Evolutionary conservation across 192 early-diverging fungal genomes (phyloP).

Genomic region (Coemansia sp.): DNA sequence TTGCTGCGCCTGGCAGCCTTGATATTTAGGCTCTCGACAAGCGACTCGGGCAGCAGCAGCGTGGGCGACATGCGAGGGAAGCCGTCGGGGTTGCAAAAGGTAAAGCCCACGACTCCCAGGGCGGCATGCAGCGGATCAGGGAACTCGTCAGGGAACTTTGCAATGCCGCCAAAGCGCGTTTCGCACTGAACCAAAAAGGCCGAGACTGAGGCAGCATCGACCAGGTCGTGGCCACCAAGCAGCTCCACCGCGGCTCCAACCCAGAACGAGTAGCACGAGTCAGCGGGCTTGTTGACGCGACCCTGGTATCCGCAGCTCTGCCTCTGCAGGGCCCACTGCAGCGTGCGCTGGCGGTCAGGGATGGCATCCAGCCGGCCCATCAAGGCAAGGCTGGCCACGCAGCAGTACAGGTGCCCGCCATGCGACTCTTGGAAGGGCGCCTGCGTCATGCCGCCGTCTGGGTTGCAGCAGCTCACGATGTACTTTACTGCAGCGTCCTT

Average conservation of each 20-base stretch:
- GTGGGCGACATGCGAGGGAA: constrained; percentile 45
- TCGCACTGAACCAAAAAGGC: constrained; percentile 37
- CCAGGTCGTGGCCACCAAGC: constrained; percentile 49
- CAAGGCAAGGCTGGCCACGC: constrained; percentile 77
- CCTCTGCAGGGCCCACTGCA: constrained; percentile 79
- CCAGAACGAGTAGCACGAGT: constrained; percentile 99
- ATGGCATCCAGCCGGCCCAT: constrained; percentile 65
- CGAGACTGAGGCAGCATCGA: constrained; percentile 15
- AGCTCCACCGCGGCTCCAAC: constrained; percentile 76
- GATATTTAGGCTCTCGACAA: constrained; percentile 17
- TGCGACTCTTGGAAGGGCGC: constrained; percentile 81
- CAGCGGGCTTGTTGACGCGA: constrained; percentile 79
- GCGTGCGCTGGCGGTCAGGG: constrained; percentile 56
- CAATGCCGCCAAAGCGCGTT: constrained; percentile 46
- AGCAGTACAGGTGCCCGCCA: constrained; percentile 89
- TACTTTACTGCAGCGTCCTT: constrained; percentile 44
- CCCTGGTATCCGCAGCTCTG: constrained; percentile 91
- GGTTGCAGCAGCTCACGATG: constrained; percentile 39
- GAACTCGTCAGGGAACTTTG: constrained; percentile 33
- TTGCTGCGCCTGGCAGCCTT: not conserved
- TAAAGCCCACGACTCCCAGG: constrained; percentile 46
- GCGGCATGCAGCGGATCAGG: constrained; percentile 55
- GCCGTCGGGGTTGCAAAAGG: constrained; percentile 36
- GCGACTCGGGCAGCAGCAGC: constrained; percentile 42
- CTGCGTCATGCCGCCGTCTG: constrained; percentile 73